Base-by-base conservation (phyloP, 441 rosid species). In the Brassica balearica region DNA sequence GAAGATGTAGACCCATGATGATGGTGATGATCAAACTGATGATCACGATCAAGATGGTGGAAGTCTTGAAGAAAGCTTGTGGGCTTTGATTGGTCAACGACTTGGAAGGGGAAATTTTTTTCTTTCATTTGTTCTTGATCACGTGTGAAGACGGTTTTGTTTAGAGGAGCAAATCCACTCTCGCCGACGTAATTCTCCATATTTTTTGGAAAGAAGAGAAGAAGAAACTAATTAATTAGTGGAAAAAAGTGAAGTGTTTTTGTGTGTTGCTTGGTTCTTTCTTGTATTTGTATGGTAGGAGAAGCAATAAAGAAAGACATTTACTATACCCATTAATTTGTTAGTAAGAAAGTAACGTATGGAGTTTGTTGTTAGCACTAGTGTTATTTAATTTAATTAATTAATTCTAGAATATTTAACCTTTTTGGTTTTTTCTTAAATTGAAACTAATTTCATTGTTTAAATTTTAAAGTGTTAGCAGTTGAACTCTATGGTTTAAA, bases 1-100 rank as follows among this genome's bases (percentile, higher is more conserved):
- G 93, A 88, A 19, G 83, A 53, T 53, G 59, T 78, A 14, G 41
- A 75, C 34, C 72, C 82, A 53, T 79, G 56, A 48, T 46, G 53
- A 46, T 46, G 53, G 4, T 48, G 68, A 29, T 77, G 72, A 77
- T 77, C 67, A 56, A 71, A 71, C 8, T 77, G 80, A 65, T 77
- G 55, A 43, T 58, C 15, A 66, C 87, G 90, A 22, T 80, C 85
- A 20, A 75, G 79, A 66, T 81, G 84, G 38, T 84, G 85, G 59
- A 86, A 88, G 48, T 88, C 93, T 61, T 87, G 89, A 75, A 88
- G 84, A 66, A 69, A 81, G 20, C 76, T 80, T 69, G 85, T 82
- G 46, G 83, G 80, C 68, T 80, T 80, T 32, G 83, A 76, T 58
- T 80, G 83, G 62, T 56, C 76, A 3, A 85, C 75, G 17, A 74